Conservation (phyloP, 768 basidiomycete species). For the Megacollybia marginata region DNA sequence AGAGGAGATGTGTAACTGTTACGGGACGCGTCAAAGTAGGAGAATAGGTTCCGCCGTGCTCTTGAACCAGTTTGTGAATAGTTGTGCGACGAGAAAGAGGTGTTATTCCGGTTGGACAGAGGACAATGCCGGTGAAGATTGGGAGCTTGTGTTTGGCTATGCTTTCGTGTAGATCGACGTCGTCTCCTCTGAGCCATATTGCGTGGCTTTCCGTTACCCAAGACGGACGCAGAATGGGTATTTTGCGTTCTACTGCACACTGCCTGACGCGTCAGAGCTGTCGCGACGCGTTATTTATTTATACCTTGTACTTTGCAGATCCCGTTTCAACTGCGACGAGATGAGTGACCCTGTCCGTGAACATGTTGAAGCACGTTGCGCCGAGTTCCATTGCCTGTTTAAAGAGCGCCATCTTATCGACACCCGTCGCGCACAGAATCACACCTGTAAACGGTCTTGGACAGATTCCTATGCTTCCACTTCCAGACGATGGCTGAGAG, state of each 20-base stretch:
- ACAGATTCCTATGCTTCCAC: too few species aligned
- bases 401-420: slow-evolving; percentile 32
- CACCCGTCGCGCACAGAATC: too few species aligned
- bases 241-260: slow-evolving; percentile 77
- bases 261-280: slow-evolving; percentile 19
- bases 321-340: slow-evolving; percentile 77
- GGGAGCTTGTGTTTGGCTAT: slow-evolving; percentile 56
- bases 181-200: slow-evolving; percentile 74
- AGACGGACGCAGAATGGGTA: slow-evolving; percentile 70
- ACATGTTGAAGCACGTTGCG: slow-evolving; percentile 56
- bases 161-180: slow-evolving; percentile 67
- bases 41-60: slow-evolving; percentile 61
- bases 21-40: slow-evolving; percentile 74
- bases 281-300: not conserved
- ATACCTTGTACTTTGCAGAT: slow-evolving; percentile 75
- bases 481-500: too few species aligned
- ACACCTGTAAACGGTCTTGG: too few species aligned
- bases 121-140: slow-evolving; percentile 60
- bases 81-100: slow-evolving; percentile 51
- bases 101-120: slow-evolving; percentile 73
- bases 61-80: slow-evolving; percentile 54
- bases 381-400: slow-evolving; percentile 78
- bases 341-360: slow-evolving; percentile 86
- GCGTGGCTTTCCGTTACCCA: slow-evolving; percentile 74
- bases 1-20: slow-evolving; percentile 79